These are phyloP conservation scores for Ogataea parapolymorpha DNA, from an alignment of 805 yeast species.

Conservation along the genomic window DNA sequence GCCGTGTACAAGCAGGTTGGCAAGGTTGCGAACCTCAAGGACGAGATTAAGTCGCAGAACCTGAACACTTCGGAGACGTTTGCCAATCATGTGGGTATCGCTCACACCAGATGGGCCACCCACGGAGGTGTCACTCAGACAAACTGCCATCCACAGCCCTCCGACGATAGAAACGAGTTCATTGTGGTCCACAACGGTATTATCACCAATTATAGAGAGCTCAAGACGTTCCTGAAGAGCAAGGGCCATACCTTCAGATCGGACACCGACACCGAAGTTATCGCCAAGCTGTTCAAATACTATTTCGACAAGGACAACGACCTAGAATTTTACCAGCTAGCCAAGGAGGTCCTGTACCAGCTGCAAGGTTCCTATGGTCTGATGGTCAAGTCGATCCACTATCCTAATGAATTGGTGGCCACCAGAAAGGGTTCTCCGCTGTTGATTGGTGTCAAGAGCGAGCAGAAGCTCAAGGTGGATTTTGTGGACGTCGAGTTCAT, in stretches of 20 bases:
- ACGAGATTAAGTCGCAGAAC: constrained; percentile 49
- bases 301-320: constrained; percentile 76
- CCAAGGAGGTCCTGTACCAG: constrained; percentile 88
- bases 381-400: constrained; percentile 85
- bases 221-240: constrained; percentile 72
- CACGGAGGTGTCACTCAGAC: constrained; percentile 86
- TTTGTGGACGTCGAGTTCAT: constrained; percentile 98
- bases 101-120: constrained; percentile 99
- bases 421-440: constrained; percentile 98
- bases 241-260: constrained; percentile 84
- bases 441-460: constrained; percentile 95
- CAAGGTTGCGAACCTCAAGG: constrained; percentile 78
- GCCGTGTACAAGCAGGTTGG: constrained; percentile 82
- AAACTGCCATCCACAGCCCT: constrained; percentile 96
- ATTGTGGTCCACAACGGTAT: constrained; percentile 97
- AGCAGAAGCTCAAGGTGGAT: constrained; percentile 91
- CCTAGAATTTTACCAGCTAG: constrained; percentile 85
- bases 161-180: constrained; percentile 80
- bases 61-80: constrained; percentile 63
- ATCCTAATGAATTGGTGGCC: constrained; percentile 94
- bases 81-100: constrained; percentile 90
- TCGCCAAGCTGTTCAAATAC: constrained; percentile 92
- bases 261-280: constrained; percentile 97
- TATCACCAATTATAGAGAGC: constrained; percentile 90
- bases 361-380: constrained; percentile 97